Conservation (phyloP, 345 rosid genomes). For the Excoecaria cochinchinensis region DNA sequence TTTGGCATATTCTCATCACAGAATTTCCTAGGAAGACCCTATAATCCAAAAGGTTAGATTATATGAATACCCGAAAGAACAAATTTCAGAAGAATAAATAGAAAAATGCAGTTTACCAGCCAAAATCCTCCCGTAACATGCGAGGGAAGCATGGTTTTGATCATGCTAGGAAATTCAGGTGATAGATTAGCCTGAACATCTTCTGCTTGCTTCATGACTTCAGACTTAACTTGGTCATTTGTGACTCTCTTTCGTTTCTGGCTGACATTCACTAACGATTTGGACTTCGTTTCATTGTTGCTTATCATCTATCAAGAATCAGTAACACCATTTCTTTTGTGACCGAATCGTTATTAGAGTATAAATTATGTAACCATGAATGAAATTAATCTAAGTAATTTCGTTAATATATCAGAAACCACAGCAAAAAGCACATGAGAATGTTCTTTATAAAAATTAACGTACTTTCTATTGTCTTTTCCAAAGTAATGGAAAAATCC, state of each 20-base stretch:
- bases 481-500: too few relatives aligned
- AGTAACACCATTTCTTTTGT: neutral
- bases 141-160: slow-evolving; percentile 60
- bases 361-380: neutral
- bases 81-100: neutral
- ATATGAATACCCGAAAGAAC: too few relatives aligned
- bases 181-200: slow-evolving; percentile 52
- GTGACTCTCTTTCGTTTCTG: slow-evolving; percentile 7
- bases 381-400: neutral
- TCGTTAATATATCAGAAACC: too few relatives aligned
- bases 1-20: slow-evolving; percentile 18
- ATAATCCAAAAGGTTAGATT: slow-evolving; percentile 1
- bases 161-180: slow-evolving; percentile 47
- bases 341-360: neutral
- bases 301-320: slow-evolving; percentile 1
- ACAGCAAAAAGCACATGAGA: too few relatives aligned
- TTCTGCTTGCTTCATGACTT: slow-evolving; percentile 45
- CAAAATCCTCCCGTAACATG: slow-evolving; percentile 24
- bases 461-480: too few relatives aligned
- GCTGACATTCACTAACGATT: slow-evolving; percentile 9
- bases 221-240: slow-evolving; percentile 21
- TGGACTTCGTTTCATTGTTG: slow-evolving; percentile 2
- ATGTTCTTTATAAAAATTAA: too few relatives aligned
- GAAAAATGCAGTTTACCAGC: slow-evolving; percentile 15
- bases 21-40: slow-evolving; percentile 19